Base-by-base conservation (phyloP, 2,329 filamentous ascomycete genomes). In the Sporothrix mexicana region DNA sequence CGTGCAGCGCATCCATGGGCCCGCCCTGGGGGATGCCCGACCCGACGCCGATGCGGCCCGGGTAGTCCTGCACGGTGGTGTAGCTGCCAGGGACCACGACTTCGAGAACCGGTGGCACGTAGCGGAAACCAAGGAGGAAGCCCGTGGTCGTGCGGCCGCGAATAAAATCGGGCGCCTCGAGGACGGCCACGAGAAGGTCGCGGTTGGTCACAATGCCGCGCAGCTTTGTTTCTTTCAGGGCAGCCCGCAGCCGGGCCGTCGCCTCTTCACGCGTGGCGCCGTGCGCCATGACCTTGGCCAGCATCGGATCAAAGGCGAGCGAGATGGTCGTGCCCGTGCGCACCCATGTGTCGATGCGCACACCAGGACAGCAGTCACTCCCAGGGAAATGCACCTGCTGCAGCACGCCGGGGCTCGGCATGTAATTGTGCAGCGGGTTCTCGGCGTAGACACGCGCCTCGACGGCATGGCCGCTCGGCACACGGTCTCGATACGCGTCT, bases 321-420 rank as follows among this genome's bases (percentile, higher is more conserved):
- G 86, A 87, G 53, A 91, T 83, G 2, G 82, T 84, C 2, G 85
- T 85, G 6, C 89, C 89, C 1, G 85, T 85, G 71, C 85, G 83
- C 0, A 91, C 83, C 89, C 89, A 92, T 0, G 88, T 91, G 75
- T 92, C 90, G 36, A 92, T 84, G 4, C 90, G 84, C 30, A 85
- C 82, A 4, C 83, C 83, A 0, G 82, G 75, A n/a, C n/a, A n/a
- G n/a, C n/a, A n/a, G n/a, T n/a, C n/a, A 0, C 83, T 78, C 13
- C 83, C 77, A n/a, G 86, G 83, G 84, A 88, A 91, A 17, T 83
- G 76, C 0, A 92, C 86, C 25, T 85, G 81, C 57, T 89, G 88
- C 1, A 92, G 79, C 0, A 85, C 79, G 1, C 90, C 90, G 0
- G 90, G 85, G 10, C 85, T 87, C 1, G 90, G 90, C 0, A 85